These are phyloP conservation scores for Eragrostis curvula DNA, from an alignment of 176 grass and related monocot genomes.

Conservation along the genomic window DNA sequence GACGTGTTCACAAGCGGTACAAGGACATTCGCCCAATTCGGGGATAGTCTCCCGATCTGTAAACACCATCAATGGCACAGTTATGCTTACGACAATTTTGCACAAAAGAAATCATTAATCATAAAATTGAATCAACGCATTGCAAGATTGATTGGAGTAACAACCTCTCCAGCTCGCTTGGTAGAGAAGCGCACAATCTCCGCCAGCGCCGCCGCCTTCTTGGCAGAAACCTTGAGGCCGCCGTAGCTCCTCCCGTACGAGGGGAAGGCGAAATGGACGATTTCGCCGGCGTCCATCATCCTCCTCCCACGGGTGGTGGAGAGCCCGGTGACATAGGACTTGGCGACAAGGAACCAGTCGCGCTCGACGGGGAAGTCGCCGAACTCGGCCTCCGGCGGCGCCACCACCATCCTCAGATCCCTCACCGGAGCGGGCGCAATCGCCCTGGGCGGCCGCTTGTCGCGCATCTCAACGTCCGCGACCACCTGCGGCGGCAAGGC, in stretches of 20 bases:
- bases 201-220: constrained; percentile 50
- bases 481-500: background rate
- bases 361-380: constrained; percentile 70
- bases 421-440: constrained; percentile 32
- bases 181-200: constrained; percentile 92
- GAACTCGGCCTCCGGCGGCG: constrained; percentile 62
- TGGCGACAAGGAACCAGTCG: constrained; percentile 80
- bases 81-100: background rate
- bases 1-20: constrained; percentile 81
- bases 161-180: constrained; percentile 82
- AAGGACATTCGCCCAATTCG: constrained; percentile 74
- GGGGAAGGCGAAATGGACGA: constrained; percentile 86
- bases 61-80: background rate
- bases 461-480: constrained; percentile 15
- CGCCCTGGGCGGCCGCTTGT: constrained; percentile 11
- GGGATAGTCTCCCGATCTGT: constrained; percentile 77
- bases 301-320: constrained; percentile 77
- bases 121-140: background rate
- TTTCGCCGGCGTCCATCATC: constrained; percentile 62
- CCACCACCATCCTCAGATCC: constrained; percentile 47
- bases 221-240: constrained; percentile 45
- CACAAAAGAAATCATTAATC: background rate
- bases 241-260: constrained; percentile 37
- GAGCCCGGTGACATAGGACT: constrained; percentile 65
- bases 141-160: background rate